These are phyloP conservation scores for Eimeria necatrix DNA, from an alignment of 169 alveolate species.

Conservation along the genomic window DNA sequence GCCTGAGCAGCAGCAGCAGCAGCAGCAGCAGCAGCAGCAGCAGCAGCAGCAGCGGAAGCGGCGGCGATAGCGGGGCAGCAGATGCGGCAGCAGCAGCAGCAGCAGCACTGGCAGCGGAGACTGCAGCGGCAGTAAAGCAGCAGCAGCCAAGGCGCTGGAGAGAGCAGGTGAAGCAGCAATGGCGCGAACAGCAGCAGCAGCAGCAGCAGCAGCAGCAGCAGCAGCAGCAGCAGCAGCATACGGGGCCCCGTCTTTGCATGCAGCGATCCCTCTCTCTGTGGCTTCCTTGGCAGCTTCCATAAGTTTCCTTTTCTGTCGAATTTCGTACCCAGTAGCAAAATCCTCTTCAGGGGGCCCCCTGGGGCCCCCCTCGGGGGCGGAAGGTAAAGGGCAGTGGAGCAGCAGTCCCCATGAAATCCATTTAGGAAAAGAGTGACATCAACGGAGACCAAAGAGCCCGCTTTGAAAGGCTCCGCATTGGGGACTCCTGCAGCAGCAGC, in stretches of 20 bases:
- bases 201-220: slow-evolving; percentile 50
- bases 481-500: slow-evolving; percentile 35
- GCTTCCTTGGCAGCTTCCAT: background rate
- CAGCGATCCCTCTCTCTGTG: background rate
- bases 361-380: background rate
- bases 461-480: background rate
- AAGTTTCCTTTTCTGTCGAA: background rate
- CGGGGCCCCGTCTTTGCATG: slow-evolving; percentile 32
- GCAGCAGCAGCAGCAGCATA: background rate
- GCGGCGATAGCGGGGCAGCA: background rate
- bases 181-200: slow-evolving; percentile 20
- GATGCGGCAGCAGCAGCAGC: background rate
- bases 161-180: too few relatives aligned
- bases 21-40: too few relatives aligned
- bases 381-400: slow-evolving; percentile 10
- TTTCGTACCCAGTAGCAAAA: background rate
- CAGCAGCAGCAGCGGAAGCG: background rate
- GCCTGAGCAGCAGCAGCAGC: too few relatives aligned
- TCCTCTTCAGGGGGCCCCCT: background rate
- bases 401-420: slow-evolving; percentile 44
- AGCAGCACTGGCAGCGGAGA: background rate
- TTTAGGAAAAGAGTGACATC: background rate
- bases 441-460: slow-evolving; percentile 9
- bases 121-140: background rate
- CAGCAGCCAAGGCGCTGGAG: too few relatives aligned